Evolutionary conservation across 176 grass and related monocot species (phyloP).

Genomic region (Lolium rigidum): DNA sequence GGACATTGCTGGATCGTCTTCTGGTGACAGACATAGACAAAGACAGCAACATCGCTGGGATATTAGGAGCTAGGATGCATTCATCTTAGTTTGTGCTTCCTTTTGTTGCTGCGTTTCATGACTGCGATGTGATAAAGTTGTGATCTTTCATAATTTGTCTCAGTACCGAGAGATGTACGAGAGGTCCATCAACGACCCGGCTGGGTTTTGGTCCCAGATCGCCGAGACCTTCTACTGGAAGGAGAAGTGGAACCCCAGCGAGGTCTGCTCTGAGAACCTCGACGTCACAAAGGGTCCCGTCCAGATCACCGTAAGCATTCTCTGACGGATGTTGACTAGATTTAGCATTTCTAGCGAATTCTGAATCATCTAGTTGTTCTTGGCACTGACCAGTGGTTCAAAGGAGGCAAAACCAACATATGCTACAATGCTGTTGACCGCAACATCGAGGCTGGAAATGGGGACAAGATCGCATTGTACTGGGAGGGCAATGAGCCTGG

Average conservation of each 20-base stretch:
- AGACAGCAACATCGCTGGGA: background rate
- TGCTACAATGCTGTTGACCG: constrained; percentile 94
- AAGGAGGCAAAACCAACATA: constrained; percentile 92
- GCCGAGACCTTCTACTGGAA: constrained; percentile 91
- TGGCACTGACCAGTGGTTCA: constrained; percentile 75
- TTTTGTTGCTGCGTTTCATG: background rate
- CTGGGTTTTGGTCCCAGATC: constrained; percentile 88
- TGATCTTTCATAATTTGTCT: constrained; percentile 24
- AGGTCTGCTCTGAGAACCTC: constrained; percentile 85
- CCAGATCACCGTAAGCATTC: constrained; percentile 58
- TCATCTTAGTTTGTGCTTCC: background rate
- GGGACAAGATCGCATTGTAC: constrained; percentile 78
- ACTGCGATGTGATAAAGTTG: constrained; percentile 27
- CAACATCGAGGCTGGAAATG: constrained; percentile 71
- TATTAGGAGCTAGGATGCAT: constrained; percentile 1
- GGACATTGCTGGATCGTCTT: constrained; percentile 17
- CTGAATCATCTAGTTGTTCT: constrained; percentile 21
- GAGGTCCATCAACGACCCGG: constrained; percentile 79
- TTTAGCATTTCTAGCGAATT: constrained; percentile 6
- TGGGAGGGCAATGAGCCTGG: constrained; percentile 89
- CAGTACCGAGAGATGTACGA: constrained; percentile 88
- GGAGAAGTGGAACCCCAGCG: constrained; percentile 83
- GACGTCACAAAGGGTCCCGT: constrained; percentile 70
- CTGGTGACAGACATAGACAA: background rate
- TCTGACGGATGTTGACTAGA: constrained; percentile 21